Evolutionary conservation across 2,329 filamentous ascomycete species (phyloP).

Genomic region (Fusarium verticillioides): DNA sequence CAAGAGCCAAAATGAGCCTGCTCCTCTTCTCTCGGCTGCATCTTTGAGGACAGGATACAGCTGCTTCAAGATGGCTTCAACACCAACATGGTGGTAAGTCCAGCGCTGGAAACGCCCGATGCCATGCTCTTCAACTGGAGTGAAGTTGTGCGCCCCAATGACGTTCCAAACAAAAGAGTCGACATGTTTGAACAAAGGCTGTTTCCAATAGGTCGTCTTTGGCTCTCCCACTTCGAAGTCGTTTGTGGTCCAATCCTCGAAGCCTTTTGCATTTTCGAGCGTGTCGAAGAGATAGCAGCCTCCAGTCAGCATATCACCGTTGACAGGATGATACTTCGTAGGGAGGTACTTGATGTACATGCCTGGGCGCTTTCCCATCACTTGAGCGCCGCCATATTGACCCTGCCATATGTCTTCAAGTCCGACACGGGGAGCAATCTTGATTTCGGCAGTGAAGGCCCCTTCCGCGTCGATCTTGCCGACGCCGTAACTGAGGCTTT

Average conservation of each 20-base stretch:
- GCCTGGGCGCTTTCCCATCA: constrained; percentile 29
- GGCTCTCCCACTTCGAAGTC: constrained; percentile 39
- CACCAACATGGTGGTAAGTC: constrained; percentile 19
- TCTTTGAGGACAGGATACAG: constrained; percentile 34
- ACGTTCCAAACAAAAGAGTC: constrained; percentile 29
- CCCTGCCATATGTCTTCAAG: constrained; percentile 34
- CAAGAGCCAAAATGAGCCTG: constrained; percentile 33
- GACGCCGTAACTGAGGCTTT: constrained; percentile 4
- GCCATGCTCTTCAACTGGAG: constrained; percentile 4
- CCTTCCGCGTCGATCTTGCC: constrained; percentile 20
- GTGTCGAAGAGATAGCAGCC: constrained; percentile 35
- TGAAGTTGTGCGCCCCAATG: constrained; percentile 35
- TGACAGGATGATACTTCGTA: constrained; percentile 27
- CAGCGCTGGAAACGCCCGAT: constrained; percentile 38
- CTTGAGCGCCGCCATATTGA: constrained; percentile 27
- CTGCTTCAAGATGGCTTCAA: constrained; percentile 25
- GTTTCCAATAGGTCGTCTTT: constrained; percentile 36
- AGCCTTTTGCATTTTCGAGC: constrained; percentile 17
- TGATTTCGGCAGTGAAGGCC: constrained; percentile 36
- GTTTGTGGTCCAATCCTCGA: constrained; percentile 33
- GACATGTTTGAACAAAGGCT: constrained; percentile 30
- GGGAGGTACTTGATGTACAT: constrained; percentile 40
- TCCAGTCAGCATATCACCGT: constrained; percentile 29
- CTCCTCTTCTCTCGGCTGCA: constrained; percentile 23
- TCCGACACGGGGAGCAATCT: constrained; percentile 7